Conservation (phyloP, 306 rosid species). For the Castanea crenata region DNA sequence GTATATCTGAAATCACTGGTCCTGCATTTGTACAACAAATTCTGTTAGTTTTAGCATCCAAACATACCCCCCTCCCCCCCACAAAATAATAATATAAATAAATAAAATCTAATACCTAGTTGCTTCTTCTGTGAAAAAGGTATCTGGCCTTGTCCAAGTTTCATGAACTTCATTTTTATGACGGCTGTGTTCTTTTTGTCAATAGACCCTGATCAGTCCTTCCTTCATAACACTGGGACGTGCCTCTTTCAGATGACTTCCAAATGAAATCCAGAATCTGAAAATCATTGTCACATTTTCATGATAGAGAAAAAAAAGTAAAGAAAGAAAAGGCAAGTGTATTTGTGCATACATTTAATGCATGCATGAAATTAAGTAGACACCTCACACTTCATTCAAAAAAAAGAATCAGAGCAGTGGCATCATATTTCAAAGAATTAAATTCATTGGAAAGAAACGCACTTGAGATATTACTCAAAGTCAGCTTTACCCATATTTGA, state of each 20-base stretch:
- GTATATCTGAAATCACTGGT: constrained; percentile 64
- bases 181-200: constrained; percentile 14
- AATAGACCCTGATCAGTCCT: constrained; percentile 27
- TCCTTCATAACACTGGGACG: constrained; percentile 22
- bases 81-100: too few species aligned
- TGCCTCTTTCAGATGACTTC: constrained; percentile 4
- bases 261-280: constrained; percentile 13
- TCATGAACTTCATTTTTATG: constrained; percentile 89
- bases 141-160: constrained; percentile 93
- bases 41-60: not conserved
- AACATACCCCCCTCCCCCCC: too few species aligned
- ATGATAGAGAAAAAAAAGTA: not conserved
- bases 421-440: not conserved
- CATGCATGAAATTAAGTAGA: constrained; percentile 30
- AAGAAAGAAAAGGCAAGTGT: not conserved
- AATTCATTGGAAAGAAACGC: not conserved
- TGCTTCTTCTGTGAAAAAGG: constrained; percentile 84
- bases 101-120: constrained; percentile 50
- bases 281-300: not conserved
- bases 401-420: constrained; percentile 7
- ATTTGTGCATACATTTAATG: not conserved
- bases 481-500: not conserved
- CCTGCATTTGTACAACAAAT: constrained; percentile 46
- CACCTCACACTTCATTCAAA: not conserved
- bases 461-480: not conserved